A percentile compares a stretch with the other conserved stretches of the same genome.
phyloP scores from a whole-genome alignment of 176 grass and related monocot genomes.

The Luzula sylvatica region DNA sequence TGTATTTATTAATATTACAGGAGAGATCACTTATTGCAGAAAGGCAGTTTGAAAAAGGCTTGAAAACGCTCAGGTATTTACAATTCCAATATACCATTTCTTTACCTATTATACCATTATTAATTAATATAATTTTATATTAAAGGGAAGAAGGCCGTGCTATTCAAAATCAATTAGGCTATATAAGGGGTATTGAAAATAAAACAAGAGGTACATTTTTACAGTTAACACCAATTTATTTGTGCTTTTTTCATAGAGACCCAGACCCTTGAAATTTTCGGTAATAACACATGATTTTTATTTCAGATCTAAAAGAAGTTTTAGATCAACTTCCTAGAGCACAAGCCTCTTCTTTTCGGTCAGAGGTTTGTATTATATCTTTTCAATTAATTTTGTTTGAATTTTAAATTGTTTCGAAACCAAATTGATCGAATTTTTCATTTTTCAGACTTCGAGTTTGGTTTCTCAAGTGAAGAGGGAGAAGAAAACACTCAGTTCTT shows the following conservation, averaged over 20 bases:
- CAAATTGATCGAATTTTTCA: neutral
- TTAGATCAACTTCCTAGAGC: conserved; percentile 24
- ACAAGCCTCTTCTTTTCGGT: conserved; percentile 20
- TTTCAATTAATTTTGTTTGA: neutral
- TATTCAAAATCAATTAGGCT: conserved; percentile 20
- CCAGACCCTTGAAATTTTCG: neutral
- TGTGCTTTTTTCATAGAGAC: neutral
- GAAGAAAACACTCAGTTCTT: conserved; percentile 20
- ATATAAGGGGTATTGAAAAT: conserved; percentile 23
- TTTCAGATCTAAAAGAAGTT: conserved; percentile 21
- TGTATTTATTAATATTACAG: conserved; percentile 1
- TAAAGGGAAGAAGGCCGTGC: conserved; percentile 24
- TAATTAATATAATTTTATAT: neutral
- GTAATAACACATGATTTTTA: neutral
- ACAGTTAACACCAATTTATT: neutral
- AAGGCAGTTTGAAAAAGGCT: conserved; percentile 25
- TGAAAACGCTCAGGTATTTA: conserved; percentile 18
- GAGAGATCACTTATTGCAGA: conserved; percentile 23
- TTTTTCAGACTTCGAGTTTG: conserved; percentile 15
- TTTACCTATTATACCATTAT: neutral
- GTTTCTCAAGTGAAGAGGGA: conserved; percentile 24
- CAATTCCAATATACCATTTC: neutral
- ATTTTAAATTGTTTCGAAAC: too few relatives aligned
- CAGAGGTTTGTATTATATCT: conserved; percentile 13
- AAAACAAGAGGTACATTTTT: conserved; percentile 13